Evolutionary conservation across 257 asterid genomes (phyloP), one percentile per base, ranked within the genome.

Genomic region (Sherardia arvensis): DNA sequence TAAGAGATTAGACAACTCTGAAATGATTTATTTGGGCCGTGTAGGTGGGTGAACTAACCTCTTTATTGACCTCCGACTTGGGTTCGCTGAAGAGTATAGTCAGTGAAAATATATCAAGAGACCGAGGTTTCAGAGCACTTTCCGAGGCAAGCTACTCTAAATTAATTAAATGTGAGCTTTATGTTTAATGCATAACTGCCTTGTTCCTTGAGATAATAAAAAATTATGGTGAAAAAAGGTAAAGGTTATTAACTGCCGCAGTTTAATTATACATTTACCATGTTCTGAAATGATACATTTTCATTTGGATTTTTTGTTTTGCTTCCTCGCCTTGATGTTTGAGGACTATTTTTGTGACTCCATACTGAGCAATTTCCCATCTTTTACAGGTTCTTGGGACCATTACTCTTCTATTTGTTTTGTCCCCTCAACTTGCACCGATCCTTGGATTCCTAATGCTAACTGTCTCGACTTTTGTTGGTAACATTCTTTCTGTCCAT

Each of bases 101-200:
- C 51, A 84, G 94, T 72, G 99, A 92, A 36, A 92, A 92, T 66
- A 71, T 87, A 68, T 89, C 99, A 61, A 79, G 99, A 76, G 99
- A 92, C 80, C 99, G 99, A 70, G 99, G 99, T 79, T 84, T 92
- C 84, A 84, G 99, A 77, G 96, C 99, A 64, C 74, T 92, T 67
- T 80, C 97, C 53, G 99, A 92, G 99, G 99, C 97, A 92, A 92
- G 98, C 88, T 80, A 81, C 77, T 83, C 83, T 85, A 65, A 76
- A 77, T 77, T 76, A 75, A 66, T 73, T 80, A n/a, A 81, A 84
- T 75, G 90, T 85, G 92, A 82, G 83, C 84, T 77, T 32, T 32
- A 8, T 32, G 34, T 32, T 32, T 32, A 4, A 61, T 66, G 67
- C 76, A 64, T 62, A 68, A 71, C 26, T 2, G 57, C 49, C 23